phyloP scores from a whole-genome alignment of 306 rosid genomes.

The Fagus crenata region DNA sequence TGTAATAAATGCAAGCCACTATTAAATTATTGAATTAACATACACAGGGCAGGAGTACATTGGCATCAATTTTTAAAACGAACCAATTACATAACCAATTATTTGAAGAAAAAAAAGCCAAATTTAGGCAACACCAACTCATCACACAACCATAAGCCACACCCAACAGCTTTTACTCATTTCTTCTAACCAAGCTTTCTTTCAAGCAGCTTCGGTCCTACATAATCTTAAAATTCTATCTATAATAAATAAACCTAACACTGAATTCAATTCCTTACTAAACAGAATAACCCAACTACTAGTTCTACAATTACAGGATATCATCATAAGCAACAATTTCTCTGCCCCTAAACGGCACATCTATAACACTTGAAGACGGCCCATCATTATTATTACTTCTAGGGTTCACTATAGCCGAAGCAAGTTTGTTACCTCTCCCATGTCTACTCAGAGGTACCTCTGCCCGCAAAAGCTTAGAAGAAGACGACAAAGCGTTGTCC shows the following conservation, averaged over 20 bases:
- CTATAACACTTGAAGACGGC: conserved; percentile 37
- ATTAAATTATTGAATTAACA: neutral
- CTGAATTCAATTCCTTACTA: conserved; percentile 21
- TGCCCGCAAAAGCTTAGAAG: conserved; percentile 78
- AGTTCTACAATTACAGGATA: conserved; percentile 43
- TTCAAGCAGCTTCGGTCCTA: conserved; percentile 12
- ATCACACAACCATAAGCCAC: conserved; percentile 15
- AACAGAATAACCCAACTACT: conserved; percentile 15
- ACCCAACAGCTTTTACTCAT: conserved; percentile 21
- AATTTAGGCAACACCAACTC: neutral
- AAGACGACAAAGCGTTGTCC: conserved; percentile 46
- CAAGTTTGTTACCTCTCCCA: conserved; percentile 77
- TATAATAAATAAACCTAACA: conserved; percentile 16
- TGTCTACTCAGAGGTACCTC: conserved; percentile 79
- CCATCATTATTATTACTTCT: conserved; percentile 31
- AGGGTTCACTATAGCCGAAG: conserved; percentile 66
- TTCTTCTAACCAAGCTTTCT: conserved; percentile 16
- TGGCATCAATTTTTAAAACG: conserved; percentile 2
- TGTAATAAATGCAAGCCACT: neutral
- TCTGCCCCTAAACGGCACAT: conserved; percentile 63
- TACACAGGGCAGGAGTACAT: neutral
- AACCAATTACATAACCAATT: neutral
- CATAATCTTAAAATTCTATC: neutral
- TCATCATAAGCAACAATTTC: conserved; percentile 91
- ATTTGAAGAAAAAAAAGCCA: neutral